phyloP scores from a whole-genome alignment of 805 yeast genomes.

The Wickerhamiella qilinensis region DNA sequence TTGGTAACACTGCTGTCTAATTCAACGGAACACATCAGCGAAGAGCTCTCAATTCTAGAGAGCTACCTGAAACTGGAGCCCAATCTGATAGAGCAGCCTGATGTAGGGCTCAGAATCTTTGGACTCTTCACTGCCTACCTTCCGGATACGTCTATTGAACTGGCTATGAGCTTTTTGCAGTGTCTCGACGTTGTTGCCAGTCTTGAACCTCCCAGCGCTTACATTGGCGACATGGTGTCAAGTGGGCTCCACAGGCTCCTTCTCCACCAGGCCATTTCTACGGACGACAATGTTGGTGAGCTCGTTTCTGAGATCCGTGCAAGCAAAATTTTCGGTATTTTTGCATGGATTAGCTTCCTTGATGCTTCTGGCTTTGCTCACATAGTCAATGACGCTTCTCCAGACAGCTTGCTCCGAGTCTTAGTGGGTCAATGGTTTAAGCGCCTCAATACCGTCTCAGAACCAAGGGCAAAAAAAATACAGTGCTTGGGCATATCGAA shows the following conservation, averaged over 20 bases:
- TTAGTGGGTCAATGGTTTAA: slow-evolving; percentile 17
- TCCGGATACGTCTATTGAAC: slow-evolving; percentile 13
- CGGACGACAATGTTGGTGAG: background rate
- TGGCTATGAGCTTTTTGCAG: slow-evolving; percentile 7
- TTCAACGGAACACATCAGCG: slow-evolving; percentile 33
- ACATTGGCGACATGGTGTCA: background rate
- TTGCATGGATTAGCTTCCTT: slow-evolving; percentile 6
- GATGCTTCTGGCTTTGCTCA: slow-evolving; percentile 1
- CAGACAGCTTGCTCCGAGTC: background rate
- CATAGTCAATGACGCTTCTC: background rate
- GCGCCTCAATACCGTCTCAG: slow-evolving; percentile 39
- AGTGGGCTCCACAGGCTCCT: slow-evolving; percentile 5
- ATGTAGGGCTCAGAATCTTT: slow-evolving; percentile 9
- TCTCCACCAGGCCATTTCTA: background rate
- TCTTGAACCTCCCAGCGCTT: slow-evolving; percentile 3
- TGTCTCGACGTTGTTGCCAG: slow-evolving; percentile 7
- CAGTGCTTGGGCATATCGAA: slow-evolving; percentile 34
- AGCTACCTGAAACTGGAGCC: slow-evolving; percentile 22
- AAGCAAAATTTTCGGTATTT: slow-evolving; percentile 2
- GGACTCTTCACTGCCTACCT: slow-evolving; percentile 15
- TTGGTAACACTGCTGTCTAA: slow-evolving; percentile 43
- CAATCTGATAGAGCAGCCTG: slow-evolving; percentile 6
- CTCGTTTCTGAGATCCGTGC: slow-evolving; percentile 3
- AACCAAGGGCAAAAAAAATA: slow-evolving; percentile 60
- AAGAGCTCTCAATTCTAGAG: slow-evolving; percentile 20